Conservation (phyloP, 2,329 filamentous ascomycete genomes). For the Hypocreales sp. region DNA sequence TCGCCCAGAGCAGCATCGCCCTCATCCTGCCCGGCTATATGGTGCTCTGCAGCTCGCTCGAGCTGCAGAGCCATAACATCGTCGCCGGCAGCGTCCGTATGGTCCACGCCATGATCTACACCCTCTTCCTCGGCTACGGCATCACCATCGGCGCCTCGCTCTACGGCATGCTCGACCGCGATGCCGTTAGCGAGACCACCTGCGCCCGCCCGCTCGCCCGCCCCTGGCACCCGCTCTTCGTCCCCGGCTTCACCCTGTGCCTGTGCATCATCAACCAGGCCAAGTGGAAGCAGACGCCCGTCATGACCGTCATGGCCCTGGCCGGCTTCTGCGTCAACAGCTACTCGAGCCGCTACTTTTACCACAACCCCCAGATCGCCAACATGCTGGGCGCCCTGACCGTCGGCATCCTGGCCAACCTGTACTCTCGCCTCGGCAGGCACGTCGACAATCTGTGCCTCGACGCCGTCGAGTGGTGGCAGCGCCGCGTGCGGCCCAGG, state of each 20-base stretch:
- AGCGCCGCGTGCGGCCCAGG: constrained; percentile 23
- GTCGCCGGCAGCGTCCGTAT: constrained; percentile 60
- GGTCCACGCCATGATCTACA: constrained; percentile 64
- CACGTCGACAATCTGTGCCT: constrained; percentile 39
- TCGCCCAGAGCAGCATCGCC: constrained; percentile 60
- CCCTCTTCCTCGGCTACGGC: constrained; percentile 57
- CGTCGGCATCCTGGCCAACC: constrained; percentile 63
- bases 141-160: constrained; percentile 54
- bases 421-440: constrained; percentile 56
- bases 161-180: constrained; percentile 45
- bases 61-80: constrained; percentile 55
- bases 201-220: constrained; percentile 28
- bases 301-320: constrained; percentile 61
- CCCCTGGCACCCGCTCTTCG: constrained; percentile 51
- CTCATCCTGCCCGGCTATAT: constrained; percentile 52
- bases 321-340: constrained; percentile 63
- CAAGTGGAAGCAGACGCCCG: constrained; percentile 61
- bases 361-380: constrained; percentile 56
- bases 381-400: constrained; percentile 65
- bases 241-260: constrained; percentile 58
- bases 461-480: constrained; percentile 33
- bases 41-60: constrained; percentile 34
- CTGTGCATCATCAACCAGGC: constrained; percentile 69
- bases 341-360: constrained; percentile 52
- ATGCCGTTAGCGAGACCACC: constrained; percentile 29